Conservation (phyloP, 805 yeast genomes). For the Wickerhamiella spandovensis region DNA sequence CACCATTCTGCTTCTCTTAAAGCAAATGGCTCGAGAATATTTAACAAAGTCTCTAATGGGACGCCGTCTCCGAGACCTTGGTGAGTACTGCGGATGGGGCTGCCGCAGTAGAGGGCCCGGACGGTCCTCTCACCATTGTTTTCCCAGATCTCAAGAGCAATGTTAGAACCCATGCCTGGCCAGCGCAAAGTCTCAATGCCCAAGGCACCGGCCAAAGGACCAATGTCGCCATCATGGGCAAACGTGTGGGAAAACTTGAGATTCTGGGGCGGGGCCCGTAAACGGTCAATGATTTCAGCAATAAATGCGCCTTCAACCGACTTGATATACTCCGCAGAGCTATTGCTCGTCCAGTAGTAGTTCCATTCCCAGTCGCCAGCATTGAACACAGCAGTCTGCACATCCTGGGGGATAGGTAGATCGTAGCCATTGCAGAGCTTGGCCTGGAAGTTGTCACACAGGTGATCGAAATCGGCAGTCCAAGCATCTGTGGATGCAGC, state of each 20-base stretch:
- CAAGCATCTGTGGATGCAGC: conserved; percentile 16
- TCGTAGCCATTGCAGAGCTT: conserved; percentile 28
- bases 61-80: not conserved
- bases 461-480: conserved; percentile 26
- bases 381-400: conserved; percentile 28
- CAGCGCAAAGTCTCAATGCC: conserved; percentile 28
- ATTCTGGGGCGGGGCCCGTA: conserved; percentile 18
- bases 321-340: conserved; percentile 27
- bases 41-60: not conserved
- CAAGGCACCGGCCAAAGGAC: conserved; percentile 28
- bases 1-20: not conserved
- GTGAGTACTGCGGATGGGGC: conserved; percentile 10
- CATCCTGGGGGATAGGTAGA: conserved; percentile 23
- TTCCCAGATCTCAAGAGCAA: conserved; percentile 30
- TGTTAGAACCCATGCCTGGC: conserved; percentile 39
- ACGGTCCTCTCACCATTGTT: conserved; percentile 19
- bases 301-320: conserved; percentile 28
- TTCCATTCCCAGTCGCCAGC: conserved; percentile 35
- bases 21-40: not conserved
- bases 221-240: conserved; percentile 33
- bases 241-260: conserved; percentile 29
- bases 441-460: conserved; percentile 30
- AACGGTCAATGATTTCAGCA: conserved; percentile 25
- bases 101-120: conserved; percentile 29
- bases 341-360: conserved; percentile 26